phyloP scores from a whole-genome alignment of 1,284 basidiomycete genomes.

The Sanghuangporus baumii region DNA sequence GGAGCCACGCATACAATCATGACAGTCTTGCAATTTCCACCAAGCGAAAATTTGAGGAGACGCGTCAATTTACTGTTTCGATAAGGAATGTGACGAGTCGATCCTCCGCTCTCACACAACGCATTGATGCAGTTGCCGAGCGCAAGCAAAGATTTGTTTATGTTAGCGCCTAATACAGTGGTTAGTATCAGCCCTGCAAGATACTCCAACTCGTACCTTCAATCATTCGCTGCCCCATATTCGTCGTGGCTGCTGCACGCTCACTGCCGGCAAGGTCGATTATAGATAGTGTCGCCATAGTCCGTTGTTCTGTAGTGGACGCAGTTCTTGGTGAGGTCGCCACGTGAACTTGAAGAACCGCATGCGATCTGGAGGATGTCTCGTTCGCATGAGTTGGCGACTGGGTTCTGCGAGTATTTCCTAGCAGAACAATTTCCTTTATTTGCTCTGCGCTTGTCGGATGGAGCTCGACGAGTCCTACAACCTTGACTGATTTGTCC shows the following conservation, averaged over 20 bases:
- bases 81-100: slow-evolving; percentile 86
- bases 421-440: slow-evolving; percentile 83
- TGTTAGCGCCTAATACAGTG: slow-evolving; percentile 77
- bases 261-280: slow-evolving; percentile 97
- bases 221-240: slow-evolving; percentile 96
- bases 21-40: slow-evolving; percentile 96
- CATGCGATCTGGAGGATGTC: slow-evolving; percentile 92
- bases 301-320: slow-evolving; percentile 70
- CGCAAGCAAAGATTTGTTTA: slow-evolving; percentile 94
- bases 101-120: slow-evolving; percentile 84
- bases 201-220: slow-evolving; percentile 52
- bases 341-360: slow-evolving; percentile 91
- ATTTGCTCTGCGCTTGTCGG: slow-evolving; percentile 86
- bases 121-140: slow-evolving; percentile 97
- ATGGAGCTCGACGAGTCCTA: slow-evolving; percentile 73
- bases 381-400: slow-evolving; percentile 93
- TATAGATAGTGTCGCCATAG: slow-evolving; percentile 87
- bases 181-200: not conserved
- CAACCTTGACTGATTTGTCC: slow-evolving; percentile 87
- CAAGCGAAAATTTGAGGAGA: slow-evolving; percentile 91
- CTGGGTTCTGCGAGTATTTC: slow-evolving; percentile 84
- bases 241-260: slow-evolving; percentile 88
- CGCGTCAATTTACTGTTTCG: slow-evolving; percentile 96
- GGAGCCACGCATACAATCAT: slow-evolving; percentile 98
- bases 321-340: slow-evolving; percentile 82